phyloP scores from a whole-genome alignment of 2,329 filamentous ascomycete species.

The Colletotrichum sp. region DNA sequence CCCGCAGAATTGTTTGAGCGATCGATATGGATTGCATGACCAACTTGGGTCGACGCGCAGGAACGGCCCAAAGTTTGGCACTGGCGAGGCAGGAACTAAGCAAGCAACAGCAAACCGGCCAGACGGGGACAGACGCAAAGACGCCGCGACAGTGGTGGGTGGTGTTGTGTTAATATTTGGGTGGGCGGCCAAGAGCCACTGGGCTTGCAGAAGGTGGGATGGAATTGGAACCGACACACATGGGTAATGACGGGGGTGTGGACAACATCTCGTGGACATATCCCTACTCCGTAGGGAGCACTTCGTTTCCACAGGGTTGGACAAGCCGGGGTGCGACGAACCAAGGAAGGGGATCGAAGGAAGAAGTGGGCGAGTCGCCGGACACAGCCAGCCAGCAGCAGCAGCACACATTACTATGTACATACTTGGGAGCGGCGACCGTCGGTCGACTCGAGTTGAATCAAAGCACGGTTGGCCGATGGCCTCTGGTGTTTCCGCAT shows the following conservation, averaged over 20 bases:
- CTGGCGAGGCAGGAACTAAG: background rate
- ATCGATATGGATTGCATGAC: background rate
- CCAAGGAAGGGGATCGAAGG: slow-evolving; percentile 19
- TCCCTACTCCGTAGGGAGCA: slow-evolving; percentile 18
- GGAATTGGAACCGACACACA: slow-evolving; percentile 18
- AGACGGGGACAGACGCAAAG: background rate
- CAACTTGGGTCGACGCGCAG: background rate
- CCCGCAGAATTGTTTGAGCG: background rate
- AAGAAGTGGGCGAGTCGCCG: slow-evolving; percentile 15
- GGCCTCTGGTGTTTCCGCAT: background rate
- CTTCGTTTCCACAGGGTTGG: slow-evolving; percentile 20
- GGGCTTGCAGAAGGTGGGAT: slow-evolving; percentile 16
- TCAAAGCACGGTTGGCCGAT: background rate
- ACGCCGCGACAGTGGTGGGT: background rate
- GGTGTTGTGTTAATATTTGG: slow-evolving; percentile 13
- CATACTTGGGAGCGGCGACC: background rate
- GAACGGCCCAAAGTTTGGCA: background rate
- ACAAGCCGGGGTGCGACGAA: slow-evolving; percentile 18
- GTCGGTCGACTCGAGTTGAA: background rate
- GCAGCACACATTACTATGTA: background rate
- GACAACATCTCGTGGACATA: slow-evolving; percentile 16
- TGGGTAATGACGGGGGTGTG: slow-evolving; percentile 17
- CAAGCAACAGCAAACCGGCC: background rate
- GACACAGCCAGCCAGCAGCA: background rate
- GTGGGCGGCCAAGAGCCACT: slow-evolving; percentile 10